Base-by-base conservation (phyloP, 2,329 filamentous ascomycete species). In the Talaromyces islandicus region DNA sequence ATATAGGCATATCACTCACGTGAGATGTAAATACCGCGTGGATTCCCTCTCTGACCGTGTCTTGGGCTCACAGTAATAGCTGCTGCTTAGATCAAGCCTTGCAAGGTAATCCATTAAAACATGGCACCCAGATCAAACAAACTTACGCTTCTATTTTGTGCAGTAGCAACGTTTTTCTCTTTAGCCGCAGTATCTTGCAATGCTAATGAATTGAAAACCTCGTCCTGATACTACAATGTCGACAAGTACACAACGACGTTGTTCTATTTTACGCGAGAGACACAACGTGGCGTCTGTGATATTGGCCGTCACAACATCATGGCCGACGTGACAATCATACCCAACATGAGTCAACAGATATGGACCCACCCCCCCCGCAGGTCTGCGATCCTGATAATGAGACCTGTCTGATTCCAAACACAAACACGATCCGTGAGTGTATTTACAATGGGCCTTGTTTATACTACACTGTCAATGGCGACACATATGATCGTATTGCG, bases 401-500 rank as follows among this genome's bases (percentile, higher is more conserved):
- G 5, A 58, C 58, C 11, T 66, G 65, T 30, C 35, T 66, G 2
- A 48, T 67, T 4, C 32, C 58, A 3, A 52, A 57, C 3, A 53
- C 41, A 6, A 57, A 54, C 48, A 53, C 54, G 7, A 64, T 55
- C 1, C 53, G 58, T 12, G 50, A 57, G 24, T 67, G 65, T 17
- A 54, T 67, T 29, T 25, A 58, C 14, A 64, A 64, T n/a, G 65
- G 65, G 2, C 65, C 65, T 0, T 60, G 61, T 17, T 50, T 62
- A 1, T 67, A 67, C 59, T 64, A 64, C 43, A 65, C 64, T 2
- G 48, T 66, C 29, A 60, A 59, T 32, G 64, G 64, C 0, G 64
- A 66, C 38, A 66, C 64, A 4, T 52, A 61, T 12, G 60, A 59
- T 12, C 24, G 41, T 10, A 63, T 66, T 29, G 64, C 64, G 9